Evolutionary conservation across 345 rosid genomes (phyloP).

Genomic region (Bruguiera gymnorhiza): DNA sequence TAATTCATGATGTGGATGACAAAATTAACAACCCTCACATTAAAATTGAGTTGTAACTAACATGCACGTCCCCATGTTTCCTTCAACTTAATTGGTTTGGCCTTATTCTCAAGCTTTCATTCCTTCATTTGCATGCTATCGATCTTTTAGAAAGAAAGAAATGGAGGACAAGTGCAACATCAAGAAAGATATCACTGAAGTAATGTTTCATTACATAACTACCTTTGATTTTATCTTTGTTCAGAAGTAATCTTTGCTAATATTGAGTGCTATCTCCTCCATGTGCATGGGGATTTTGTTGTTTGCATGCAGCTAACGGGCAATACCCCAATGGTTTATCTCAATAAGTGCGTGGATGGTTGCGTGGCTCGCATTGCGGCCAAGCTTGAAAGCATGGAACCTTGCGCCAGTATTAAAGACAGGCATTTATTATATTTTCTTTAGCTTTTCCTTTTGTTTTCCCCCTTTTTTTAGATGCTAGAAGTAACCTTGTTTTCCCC

Average conservation of each 20-base stretch:
- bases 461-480: no score
- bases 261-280: not conserved
- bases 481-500: no score
- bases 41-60: no score
- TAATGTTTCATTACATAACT: conserved; percentile 10
- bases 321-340: conserved; percentile 85
- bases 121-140: no score
- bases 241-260: no score
- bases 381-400: conserved; percentile 70
- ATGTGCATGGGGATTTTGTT: not conserved
- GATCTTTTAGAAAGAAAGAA: not conserved
- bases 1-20: no score
- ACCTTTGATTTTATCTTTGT: no score
- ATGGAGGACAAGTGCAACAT: conserved; percentile 43
- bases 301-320: conserved; percentile 59
- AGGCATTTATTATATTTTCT: conserved; percentile 34
- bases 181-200: conserved; percentile 60
- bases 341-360: conserved; percentile 68
- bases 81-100: no score
- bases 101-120: no score
- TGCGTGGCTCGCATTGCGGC: conserved; percentile 28
- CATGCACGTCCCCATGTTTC: no score
- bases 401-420: conserved; percentile 54
- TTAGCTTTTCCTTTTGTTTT: no score
- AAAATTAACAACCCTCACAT: no score